Percentiles rank a stretch among this genome's conserved stretches.
Evolutionary conservation across 352 stramenopile species (phyloP).

Genomic region (Peronosclerospora sorghi): DNA sequence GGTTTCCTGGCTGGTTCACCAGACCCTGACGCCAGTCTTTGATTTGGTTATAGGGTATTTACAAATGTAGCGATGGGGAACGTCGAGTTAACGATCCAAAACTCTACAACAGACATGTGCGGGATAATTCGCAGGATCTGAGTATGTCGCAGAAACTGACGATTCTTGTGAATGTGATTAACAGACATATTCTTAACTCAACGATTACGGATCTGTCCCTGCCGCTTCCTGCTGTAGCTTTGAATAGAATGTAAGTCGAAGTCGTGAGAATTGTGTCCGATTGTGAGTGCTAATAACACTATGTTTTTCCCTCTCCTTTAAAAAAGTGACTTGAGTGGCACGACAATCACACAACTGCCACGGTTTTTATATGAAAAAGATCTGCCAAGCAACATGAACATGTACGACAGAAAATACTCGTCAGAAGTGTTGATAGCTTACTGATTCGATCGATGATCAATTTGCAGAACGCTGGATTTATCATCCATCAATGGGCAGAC

Average conservation of each 20-base stretch:
- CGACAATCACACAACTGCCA: not conserved
- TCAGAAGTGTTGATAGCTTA: not conserved
- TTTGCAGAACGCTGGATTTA: constrained; percentile 6
- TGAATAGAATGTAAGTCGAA: constrained; percentile 1
- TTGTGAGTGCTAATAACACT: not conserved
- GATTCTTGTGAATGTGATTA: not conserved
- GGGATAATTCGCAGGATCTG: not conserved
- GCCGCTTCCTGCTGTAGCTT: not conserved
- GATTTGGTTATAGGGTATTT: not conserved
- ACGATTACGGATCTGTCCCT: not conserved
- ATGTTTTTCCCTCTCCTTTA: not conserved
- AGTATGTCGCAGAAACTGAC: not conserved
- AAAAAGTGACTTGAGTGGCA: constrained; percentile 1
- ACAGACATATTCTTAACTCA: constrained; percentile 1
- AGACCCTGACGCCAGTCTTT: not conserved
- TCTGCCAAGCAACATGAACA: not conserved
- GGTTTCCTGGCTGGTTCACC: not conserved
- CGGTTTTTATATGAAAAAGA: constrained; percentile 2
- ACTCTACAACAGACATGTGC: not conserved
- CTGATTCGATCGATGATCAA: not conserved
- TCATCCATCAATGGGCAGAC: not conserved
- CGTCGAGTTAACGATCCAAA: constrained; percentile 1
- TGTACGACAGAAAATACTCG: constrained; percentile 1
- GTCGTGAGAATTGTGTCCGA: not conserved
- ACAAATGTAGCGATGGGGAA: not conserved